Conservation (phyloP, 306 rosid species). For the Vicia faba region DNA sequence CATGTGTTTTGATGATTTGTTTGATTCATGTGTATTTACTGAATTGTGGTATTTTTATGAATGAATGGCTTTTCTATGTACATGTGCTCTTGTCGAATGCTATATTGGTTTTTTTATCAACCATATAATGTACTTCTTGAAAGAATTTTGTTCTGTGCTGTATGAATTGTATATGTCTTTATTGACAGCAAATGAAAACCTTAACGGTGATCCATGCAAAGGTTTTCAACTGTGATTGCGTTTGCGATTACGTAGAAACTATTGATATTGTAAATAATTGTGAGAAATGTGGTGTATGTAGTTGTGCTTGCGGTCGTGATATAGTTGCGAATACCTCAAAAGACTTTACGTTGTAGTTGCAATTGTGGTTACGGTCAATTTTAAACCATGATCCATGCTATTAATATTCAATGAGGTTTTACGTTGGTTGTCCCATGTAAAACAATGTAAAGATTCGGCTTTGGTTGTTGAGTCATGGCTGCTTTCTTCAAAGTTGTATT, state of each 20-base stretch:
- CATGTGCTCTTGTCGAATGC: constrained; percentile 3
- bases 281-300: background rate
- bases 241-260: background rate
- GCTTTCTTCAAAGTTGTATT: constrained; percentile 1
- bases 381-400: background rate
- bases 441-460: background rate
- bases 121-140: background rate
- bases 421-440: background rate
- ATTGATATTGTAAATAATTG: constrained; percentile 1
- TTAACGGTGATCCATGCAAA: background rate
- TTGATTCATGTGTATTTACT: constrained; percentile 3
- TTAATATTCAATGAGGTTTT: background rate
- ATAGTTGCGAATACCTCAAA: background rate
- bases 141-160: constrained; percentile 16
- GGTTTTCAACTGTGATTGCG: background rate
- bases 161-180: constrained; percentile 15
- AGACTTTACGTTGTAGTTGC: background rate
- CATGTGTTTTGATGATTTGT: constrained; percentile 12
- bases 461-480: constrained; percentile 16
- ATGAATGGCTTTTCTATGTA: background rate
- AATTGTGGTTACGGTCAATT: background rate
- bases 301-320: background rate
- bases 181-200: background rate
- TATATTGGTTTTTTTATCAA: background rate
- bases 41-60: background rate